phyloP scores from a whole-genome alignment of 2,329 filamentous ascomycete genomes.

The Aureobasidium lini region DNA sequence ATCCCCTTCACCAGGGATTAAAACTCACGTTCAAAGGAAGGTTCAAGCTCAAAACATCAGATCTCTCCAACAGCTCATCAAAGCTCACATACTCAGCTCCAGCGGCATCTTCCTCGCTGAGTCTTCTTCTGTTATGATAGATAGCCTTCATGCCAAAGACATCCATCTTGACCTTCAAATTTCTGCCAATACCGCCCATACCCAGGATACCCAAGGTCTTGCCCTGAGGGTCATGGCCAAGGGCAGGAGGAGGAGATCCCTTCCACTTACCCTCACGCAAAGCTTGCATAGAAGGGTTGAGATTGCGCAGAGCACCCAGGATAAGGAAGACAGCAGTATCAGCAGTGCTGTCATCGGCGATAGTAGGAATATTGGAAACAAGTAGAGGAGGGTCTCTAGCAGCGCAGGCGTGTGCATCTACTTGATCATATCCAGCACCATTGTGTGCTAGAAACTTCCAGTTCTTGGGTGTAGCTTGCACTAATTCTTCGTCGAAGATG shows the following conservation, averaged over 20 bases:
- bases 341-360: conserved; percentile 76
- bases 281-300: conserved; percentile 57
- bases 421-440: conserved; percentile 75
- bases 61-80: conserved; percentile 60
- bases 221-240: conserved; percentile 70
- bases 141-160: conserved; percentile 69
- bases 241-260: conserved; percentile 45
- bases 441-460: conserved; percentile 37
- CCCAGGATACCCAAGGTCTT: conserved; percentile 75
- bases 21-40: conserved; percentile 67
- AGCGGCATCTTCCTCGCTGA: conserved; percentile 48
- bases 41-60: conserved; percentile 74
- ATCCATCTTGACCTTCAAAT: conserved; percentile 64
- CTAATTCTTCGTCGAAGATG: conserved; percentile 61
- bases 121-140: conserved; percentile 63
- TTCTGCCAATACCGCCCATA: conserved; percentile 79
- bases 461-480: conserved; percentile 40
- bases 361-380: conserved; percentile 75
- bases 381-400: conserved; percentile 50
- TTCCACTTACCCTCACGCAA: conserved; percentile 63
- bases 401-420: conserved; percentile 67
- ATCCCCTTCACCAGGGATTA: background rate
- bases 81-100: conserved; percentile 64
- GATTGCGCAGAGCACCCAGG: conserved; percentile 68
- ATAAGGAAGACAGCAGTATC: conserved; percentile 76